Evolutionary conservation across 2,329 filamentous ascomycete species (phyloP).

Genomic region (Lachnellula arida): DNA sequence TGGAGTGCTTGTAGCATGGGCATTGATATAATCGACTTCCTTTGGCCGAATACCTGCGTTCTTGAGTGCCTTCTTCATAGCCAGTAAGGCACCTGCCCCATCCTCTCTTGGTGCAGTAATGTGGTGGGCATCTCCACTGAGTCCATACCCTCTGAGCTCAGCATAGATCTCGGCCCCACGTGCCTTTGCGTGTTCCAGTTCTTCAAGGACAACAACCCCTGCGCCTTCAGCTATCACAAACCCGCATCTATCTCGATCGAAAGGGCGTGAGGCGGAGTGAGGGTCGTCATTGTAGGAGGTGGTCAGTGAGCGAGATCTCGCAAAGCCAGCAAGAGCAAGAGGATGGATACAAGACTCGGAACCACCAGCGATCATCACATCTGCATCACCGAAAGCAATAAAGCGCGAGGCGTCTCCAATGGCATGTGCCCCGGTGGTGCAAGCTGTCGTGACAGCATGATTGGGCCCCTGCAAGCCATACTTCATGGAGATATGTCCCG

Average conservation of each 20-base stretch:
- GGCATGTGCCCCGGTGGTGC: conserved; percentile 92
- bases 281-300: conserved; percentile 75
- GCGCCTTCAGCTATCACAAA: conserved; percentile 95
- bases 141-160: conserved; percentile 83
- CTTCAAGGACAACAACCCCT: conserved; percentile 82
- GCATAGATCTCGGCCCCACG: conserved; percentile 82
- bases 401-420: conserved; percentile 92
- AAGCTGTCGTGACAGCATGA: conserved; percentile 88
- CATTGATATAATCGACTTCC: conserved; percentile 86
- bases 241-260: conserved; percentile 72
- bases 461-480: conserved; percentile 88
- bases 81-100: conserved; percentile 73
- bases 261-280: conserved; percentile 71
- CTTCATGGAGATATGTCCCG: conserved; percentile 91
- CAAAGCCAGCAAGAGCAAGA: conserved; percentile 86
- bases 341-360: conserved; percentile 95
- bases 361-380: conserved; percentile 95
- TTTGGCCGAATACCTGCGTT: conserved; percentile 65
- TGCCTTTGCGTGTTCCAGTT: conserved; percentile 78
- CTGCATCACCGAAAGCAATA: conserved; percentile 83
- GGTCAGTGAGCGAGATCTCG: conserved; percentile 78
- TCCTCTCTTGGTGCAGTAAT: conserved; percentile 86
- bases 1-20: conserved; percentile 84
- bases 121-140: conserved; percentile 86
- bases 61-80: conserved; percentile 80